Conservation (phyloP, 148 eudicot species). For the Talinum fruticosum region DNA sequence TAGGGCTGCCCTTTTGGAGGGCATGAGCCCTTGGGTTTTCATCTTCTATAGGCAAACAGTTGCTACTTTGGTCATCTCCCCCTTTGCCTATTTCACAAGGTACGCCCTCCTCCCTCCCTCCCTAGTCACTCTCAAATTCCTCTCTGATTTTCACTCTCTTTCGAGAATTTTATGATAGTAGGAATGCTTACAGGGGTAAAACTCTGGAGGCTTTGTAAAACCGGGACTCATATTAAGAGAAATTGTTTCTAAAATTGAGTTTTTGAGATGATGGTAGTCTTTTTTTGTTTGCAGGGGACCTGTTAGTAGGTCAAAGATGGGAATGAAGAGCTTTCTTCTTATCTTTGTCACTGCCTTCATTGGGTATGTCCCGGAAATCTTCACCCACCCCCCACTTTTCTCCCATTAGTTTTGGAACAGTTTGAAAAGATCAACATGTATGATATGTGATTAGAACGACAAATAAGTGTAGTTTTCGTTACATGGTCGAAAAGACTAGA, state of each 20-base stretch:
- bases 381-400: neutral
- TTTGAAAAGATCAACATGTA: too few relatives aligned
- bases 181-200: too few relatives aligned
- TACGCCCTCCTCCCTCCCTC: conserved; percentile 14
- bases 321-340: conserved; percentile 55
- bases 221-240: too few relatives aligned
- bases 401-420: too few relatives aligned
- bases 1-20: conserved; percentile 63
- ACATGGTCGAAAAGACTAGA: neutral
- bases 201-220: too few relatives aligned
- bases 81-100: conserved; percentile 54
- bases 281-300: conserved; percentile 36
- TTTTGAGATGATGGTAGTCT: too few relatives aligned
- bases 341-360: conserved; percentile 59
- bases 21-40: conserved; percentile 64
- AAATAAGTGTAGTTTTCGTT: too few relatives aligned
- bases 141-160: too few relatives aligned
- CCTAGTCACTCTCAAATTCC: too few relatives aligned
- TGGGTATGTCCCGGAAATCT: conserved; percentile 42
- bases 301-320: conserved; percentile 28
- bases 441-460: too few relatives aligned
- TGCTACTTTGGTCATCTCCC: conserved; percentile 61
- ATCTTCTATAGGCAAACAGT: conserved; percentile 67
- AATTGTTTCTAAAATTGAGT: too few relatives aligned
- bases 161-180: too few relatives aligned